Percentiles rank a stretch among this genome's conserved stretches.
These are phyloP conservation scores for Fusarium humuli DNA, from an alignment of 2,329 filamentous ascomycete species.

Conservation along the genomic window DNA sequence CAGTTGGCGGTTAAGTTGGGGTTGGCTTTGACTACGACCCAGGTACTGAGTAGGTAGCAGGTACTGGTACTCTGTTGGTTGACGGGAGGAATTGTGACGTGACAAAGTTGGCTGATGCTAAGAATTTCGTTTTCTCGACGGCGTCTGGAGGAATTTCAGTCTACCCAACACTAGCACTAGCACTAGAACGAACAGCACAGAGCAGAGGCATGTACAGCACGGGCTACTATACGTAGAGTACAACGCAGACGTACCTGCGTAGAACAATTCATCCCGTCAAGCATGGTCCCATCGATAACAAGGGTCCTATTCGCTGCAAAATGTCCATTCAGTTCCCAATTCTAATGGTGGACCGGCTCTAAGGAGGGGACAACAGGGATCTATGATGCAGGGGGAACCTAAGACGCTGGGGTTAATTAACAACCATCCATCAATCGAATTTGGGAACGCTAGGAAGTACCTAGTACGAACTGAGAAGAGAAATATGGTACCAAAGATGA, in stretches of 20 bases:
- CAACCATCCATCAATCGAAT: not conserved
- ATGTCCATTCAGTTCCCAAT: constrained; percentile 2
- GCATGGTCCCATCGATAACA: constrained; percentile 20
- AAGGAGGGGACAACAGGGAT: constrained; percentile 38
- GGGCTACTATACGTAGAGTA: not conserved
- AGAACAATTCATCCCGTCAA: constrained; percentile 24
- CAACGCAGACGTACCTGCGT: constrained; percentile 22
- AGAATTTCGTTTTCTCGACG: constrained; percentile 36
- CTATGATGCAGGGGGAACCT: constrained; percentile 42
- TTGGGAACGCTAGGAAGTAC: constrained; percentile 29
- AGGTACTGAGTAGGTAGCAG: not conserved
- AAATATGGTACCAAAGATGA: not conserved
- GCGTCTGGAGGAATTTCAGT: constrained; percentile 38
- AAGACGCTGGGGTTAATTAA: constrained; percentile 32
- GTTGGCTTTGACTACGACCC: constrained; percentile 15
- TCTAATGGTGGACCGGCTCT: constrained; percentile 21
- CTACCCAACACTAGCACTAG: not conserved
- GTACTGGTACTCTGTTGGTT: constrained; percentile 18
- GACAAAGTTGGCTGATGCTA: constrained; percentile 41
- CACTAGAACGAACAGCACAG: not conserved
- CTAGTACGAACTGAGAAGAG: constrained; percentile 16
- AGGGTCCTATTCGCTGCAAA: constrained; percentile 21
- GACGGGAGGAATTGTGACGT: constrained; percentile 42
- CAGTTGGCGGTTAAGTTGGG: constrained; percentile 34
- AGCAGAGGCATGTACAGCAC: not conserved